phyloP scores from a whole-genome alignment of 352 stramenopile genomes.

The Phytophthora pini region DNA sequence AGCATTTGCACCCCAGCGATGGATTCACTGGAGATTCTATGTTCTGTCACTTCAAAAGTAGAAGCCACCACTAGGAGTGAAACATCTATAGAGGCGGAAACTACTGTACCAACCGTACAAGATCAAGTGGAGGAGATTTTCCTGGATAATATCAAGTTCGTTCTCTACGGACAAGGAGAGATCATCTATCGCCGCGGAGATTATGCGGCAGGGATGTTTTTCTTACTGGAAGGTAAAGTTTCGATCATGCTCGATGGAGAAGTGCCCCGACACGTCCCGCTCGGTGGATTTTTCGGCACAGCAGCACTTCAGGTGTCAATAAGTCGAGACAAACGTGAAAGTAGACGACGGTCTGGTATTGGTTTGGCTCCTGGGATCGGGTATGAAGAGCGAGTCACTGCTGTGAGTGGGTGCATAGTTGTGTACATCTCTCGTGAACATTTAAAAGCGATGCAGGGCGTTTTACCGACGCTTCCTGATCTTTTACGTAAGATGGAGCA shows the following conservation, averaged over 20 bases:
- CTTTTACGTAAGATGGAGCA: slow-evolving; percentile 40
- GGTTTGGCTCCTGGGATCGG: slow-evolving; percentile 13
- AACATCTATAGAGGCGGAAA: not conserved
- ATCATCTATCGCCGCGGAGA: slow-evolving; percentile 65
- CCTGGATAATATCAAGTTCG: slow-evolving; percentile 62
- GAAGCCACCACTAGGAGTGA: not conserved
- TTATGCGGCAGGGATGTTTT: slow-evolving; percentile 57
- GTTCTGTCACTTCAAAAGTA: not conserved
- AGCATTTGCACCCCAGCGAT: slow-evolving; percentile 65
- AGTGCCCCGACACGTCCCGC: slow-evolving; percentile 36
- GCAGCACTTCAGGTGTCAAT: slow-evolving; percentile 33
- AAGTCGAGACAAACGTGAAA: slow-evolving; percentile 7
- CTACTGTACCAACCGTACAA: slow-evolving; percentile 13
- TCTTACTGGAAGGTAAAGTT: slow-evolving; percentile 58
- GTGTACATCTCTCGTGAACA: slow-evolving; percentile 58
- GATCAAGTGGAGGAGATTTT: slow-evolving; percentile 54
- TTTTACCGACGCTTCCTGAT: slow-evolving; percentile 40
- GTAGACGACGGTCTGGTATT: slow-evolving; percentile 18
- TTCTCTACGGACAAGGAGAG: slow-evolving; percentile 65
- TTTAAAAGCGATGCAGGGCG: slow-evolving; percentile 40
- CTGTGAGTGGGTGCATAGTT: slow-evolving; percentile 62
- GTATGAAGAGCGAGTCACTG: slow-evolving; percentile 50
- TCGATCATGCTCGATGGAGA: slow-evolving; percentile 33
- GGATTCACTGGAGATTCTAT: slow-evolving; percentile 52
- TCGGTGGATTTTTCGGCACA: slow-evolving; percentile 60